These are phyloP conservation scores for Vitellaria paradoxa DNA, from an alignment of 179 eudicot genomes.

Conservation along the genomic window DNA sequence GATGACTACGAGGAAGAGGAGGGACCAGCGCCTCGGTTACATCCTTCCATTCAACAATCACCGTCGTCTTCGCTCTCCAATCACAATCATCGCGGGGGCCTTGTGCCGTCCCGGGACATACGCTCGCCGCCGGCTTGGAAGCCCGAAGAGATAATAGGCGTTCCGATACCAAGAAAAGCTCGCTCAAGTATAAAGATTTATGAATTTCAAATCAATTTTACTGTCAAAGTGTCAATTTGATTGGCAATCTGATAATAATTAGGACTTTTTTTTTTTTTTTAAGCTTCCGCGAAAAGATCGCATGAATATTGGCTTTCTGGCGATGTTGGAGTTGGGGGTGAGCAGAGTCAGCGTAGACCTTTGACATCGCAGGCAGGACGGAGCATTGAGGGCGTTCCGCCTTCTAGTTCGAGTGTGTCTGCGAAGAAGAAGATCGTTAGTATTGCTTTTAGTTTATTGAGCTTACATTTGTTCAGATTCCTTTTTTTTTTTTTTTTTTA, in stretches of 20 bases:
- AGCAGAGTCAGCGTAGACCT: slow-evolving; percentile 12
- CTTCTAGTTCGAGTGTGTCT: slow-evolving; percentile 10
- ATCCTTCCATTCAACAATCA: background rate
- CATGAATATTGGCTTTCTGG: slow-evolving; percentile 4
- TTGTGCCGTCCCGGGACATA: slow-evolving; percentile 1
- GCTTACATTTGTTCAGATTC: background rate
- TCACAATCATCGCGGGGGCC: slow-evolving; percentile 5
- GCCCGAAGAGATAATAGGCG: slow-evolving; percentile 16
- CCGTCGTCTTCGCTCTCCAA: slow-evolving; percentile 12
- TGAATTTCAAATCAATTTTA: slow-evolving; percentile 13
- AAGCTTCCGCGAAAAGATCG: slow-evolving; percentile 10
- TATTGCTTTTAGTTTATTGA: background rate
- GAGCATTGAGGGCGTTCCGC: background rate
- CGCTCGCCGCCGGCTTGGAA: slow-evolving; percentile 18
- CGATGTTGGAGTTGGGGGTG: background rate
- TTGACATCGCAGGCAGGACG: slow-evolving; percentile 11
- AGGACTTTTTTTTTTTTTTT: background rate
- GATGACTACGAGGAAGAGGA: slow-evolving; percentile 15
- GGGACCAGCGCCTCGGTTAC: background rate
- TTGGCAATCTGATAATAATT: background rate
- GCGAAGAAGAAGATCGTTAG: slow-evolving; percentile 17
- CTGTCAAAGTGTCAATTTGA: background rate
- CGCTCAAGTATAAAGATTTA: no score
- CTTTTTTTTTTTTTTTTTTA: background rate
- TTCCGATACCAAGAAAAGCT: slow-evolving; percentile 21